phyloP scores from a whole-genome alignment of 345 rosid species.

The Rhodamnia rubescens region DNA sequence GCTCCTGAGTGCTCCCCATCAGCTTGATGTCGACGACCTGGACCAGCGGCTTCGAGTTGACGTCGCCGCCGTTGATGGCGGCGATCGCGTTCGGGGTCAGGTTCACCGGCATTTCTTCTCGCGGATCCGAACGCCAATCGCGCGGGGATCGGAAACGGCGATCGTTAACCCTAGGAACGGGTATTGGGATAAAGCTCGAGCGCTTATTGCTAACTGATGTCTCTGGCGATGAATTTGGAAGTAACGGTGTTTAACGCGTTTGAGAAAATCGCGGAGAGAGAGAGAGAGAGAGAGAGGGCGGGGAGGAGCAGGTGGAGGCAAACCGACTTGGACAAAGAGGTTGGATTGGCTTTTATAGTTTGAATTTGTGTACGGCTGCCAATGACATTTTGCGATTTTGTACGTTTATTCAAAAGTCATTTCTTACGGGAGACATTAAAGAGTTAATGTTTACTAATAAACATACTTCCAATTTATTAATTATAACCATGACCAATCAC shows the following conservation, averaged over 20 bases:
- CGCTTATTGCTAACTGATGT: no score
- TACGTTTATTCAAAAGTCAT: no score
- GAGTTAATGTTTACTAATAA: no score
- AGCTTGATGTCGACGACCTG: constrained; percentile 65
- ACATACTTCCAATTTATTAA: neutral
- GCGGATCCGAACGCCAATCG: neutral
- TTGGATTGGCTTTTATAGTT: neutral
- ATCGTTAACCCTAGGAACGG: neutral
- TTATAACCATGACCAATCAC: accelerated
- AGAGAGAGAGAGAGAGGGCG: neutral
- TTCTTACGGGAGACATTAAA: no score
- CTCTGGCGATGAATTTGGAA: no score
- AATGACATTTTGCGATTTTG: neutral
- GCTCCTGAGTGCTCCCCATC: constrained; percentile 53
- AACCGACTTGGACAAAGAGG: neutral
- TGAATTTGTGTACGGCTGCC: neutral
- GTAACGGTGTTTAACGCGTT: neutral
- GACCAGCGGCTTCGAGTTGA: constrained; percentile 70
- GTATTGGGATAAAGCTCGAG: no score
- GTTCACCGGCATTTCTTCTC: constrained; percentile 49
- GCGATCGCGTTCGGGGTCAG: constrained; percentile 63
- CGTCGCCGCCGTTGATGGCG: constrained; percentile 56
- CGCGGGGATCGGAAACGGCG: neutral
- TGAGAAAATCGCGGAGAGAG: neutral
- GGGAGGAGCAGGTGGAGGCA: neutral